These are phyloP conservation scores for Irpex sp. DNA, from an alignment of 1,284 basidiomycete species.

Conservation along the genomic window DNA sequence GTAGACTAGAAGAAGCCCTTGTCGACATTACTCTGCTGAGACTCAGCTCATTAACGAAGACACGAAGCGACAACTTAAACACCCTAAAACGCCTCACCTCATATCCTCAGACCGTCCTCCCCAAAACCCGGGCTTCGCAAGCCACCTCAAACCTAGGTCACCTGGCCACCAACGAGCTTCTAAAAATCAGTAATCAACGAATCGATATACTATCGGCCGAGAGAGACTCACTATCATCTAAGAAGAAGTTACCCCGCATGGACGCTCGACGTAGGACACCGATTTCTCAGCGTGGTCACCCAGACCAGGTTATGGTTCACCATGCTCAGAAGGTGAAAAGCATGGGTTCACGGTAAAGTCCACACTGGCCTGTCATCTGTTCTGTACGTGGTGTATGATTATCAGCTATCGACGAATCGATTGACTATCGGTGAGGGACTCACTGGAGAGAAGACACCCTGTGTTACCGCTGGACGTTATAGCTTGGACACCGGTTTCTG, in stretches of 20 bases:
- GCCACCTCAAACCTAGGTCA: background rate
- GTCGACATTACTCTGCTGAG: too few relatives aligned
- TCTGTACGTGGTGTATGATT: background rate
- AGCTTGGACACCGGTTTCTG: background rate
- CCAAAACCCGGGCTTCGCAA: too few relatives aligned
- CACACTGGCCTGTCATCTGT: too few relatives aligned
- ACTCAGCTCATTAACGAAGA: too few relatives aligned
- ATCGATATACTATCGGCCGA: background rate
- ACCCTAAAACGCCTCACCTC: too few relatives aligned
- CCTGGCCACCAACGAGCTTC: background rate
- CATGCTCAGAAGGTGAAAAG: too few relatives aligned
- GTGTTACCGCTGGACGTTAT: background rate
- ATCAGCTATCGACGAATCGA: background rate
- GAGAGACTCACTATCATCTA: background rate
- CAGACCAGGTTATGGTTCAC: too few relatives aligned
- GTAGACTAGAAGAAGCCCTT: too few relatives aligned
- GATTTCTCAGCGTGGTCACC: background rate
- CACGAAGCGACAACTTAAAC: too few relatives aligned
- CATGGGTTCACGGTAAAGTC: too few relatives aligned
- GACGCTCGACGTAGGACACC: background rate
- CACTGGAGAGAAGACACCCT: background rate
- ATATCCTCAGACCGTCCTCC: too few relatives aligned
- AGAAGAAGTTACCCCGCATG: background rate
- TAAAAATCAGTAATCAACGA: background rate
- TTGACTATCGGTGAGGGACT: background rate